A percentile compares a stretch with the other conserved stretches of the same genome.
Evolutionary conservation across 2,329 filamentous ascomycete genomes (phyloP).

Genomic region (Xylariaceae sp.): DNA sequence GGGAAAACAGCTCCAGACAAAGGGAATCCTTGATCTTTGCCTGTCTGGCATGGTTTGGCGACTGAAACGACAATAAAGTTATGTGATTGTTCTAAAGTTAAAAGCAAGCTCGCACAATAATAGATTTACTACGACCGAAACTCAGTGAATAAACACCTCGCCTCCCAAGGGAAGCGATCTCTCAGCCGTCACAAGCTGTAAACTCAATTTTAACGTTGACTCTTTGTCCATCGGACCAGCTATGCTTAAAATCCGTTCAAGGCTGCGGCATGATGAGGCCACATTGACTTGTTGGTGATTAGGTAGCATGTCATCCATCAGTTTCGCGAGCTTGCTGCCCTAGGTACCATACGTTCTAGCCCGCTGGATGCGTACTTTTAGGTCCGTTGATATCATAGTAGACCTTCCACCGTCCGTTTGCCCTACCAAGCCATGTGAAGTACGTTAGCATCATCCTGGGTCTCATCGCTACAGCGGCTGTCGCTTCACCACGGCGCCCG

Average conservation of each 20-base stretch:
- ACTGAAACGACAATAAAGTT: slow-evolving; percentile 19
- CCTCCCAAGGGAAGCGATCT: background rate
- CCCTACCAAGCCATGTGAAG: too few species aligned
- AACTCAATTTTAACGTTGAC: background rate
- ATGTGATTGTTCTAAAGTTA: slow-evolving; percentile 22
- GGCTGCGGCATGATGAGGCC: background rate
- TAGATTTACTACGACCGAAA: slow-evolving; percentile 12
- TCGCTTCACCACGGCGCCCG: too few species aligned
- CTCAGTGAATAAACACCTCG: background rate
- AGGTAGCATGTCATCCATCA: background rate
- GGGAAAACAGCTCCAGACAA: slow-evolving; percentile 1
- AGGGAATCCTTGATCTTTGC: slow-evolving; percentile 13
- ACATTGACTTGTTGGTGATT: background rate
- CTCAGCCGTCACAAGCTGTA: background rate
- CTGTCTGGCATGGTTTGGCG: slow-evolving; percentile 3
- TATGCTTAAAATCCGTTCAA: too few species aligned
- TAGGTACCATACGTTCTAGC: too few species aligned
- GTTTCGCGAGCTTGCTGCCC: too few species aligned
- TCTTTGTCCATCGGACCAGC: background rate
- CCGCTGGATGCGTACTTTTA: too few species aligned
- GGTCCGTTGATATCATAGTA: too few species aligned
- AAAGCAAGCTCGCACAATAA: slow-evolving; percentile 15
- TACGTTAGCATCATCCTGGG: too few species aligned
- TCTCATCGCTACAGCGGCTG: too few species aligned
- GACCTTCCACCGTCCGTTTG: too few species aligned